Conservation (phyloP, 208 protist genomes). For the Leishmania tropica region DNA sequence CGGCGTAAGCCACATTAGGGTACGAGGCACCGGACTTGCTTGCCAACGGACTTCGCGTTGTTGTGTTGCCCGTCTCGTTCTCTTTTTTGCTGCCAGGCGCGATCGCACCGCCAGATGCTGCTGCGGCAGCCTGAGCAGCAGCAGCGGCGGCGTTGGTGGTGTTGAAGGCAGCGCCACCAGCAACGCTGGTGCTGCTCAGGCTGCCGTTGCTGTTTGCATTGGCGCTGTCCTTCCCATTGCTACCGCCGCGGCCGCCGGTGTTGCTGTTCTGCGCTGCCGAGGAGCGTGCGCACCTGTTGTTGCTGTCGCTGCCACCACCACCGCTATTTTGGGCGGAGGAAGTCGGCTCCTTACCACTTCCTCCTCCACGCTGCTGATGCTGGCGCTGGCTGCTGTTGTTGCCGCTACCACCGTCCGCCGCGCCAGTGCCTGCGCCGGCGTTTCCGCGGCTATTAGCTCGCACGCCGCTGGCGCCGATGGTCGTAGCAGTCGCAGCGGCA, state of each 20-base stretch:
- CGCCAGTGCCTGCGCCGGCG: constrained; percentile 1
- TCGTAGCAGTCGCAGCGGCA: neutral
- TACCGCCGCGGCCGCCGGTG: neutral
- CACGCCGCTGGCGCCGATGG: neutral
- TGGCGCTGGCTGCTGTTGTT: constrained; percentile 13
- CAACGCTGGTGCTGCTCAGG: neutral
- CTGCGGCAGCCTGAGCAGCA: neutral
- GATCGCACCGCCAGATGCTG: neutral
- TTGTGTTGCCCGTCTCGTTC: neutral
- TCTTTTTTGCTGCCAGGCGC: neutral
- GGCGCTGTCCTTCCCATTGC: neutral
- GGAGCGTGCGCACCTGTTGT: neutral
- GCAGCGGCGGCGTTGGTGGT: neutral
- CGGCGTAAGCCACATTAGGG: neutral
- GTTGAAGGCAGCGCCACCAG: neutral
- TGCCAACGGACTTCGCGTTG: neutral
- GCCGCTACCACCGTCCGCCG: neutral
- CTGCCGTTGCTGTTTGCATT: neutral
- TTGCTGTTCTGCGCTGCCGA: neutral
- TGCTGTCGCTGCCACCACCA: neutral
- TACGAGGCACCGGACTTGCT: neutral
- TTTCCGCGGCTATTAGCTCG: constrained; percentile 1
- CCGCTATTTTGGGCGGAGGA: neutral
- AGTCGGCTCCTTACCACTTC: neutral
- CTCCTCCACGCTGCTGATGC: neutral